phyloP scores from a whole-genome alignment of 306 rosid genomes.

The Nissolia schottii region DNA sequence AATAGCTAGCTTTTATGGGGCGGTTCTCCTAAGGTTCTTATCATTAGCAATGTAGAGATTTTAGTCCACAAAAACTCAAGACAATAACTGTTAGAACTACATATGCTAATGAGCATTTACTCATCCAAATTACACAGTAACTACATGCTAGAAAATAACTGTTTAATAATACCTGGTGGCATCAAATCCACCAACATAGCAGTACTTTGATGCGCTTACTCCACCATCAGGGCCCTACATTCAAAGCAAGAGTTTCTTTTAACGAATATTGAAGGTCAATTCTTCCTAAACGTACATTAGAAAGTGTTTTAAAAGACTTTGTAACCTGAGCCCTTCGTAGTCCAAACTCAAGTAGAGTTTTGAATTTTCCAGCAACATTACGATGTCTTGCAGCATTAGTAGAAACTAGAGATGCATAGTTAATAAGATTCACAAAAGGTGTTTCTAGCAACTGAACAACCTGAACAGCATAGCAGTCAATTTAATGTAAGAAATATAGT shows the following conservation, averaged over 20 bases:
- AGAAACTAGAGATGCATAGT: conserved; percentile 86
- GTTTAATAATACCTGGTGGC: conserved; percentile 76
- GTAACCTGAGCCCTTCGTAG: conserved; percentile 88
- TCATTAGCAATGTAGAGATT: background rate
- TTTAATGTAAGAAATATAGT: conserved; percentile 4
- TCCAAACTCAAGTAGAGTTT: conserved; percentile 92
- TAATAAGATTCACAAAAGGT: conserved; percentile 82
- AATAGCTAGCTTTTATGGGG: too few relatives aligned
- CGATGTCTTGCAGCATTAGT: conserved; percentile 99
- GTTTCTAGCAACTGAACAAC: conserved; percentile 96
- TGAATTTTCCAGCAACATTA: conserved; percentile 92
- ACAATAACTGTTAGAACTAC: background rate
- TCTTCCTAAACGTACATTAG: background rate
- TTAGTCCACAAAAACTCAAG: background rate
- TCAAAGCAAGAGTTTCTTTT: conserved; percentile 23
- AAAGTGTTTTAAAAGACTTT: conserved; percentile 14
- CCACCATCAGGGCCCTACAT: conserved; percentile 99
- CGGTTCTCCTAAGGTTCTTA: too few relatives aligned
- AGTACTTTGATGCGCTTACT: conserved; percentile 88
- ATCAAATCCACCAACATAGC: conserved; percentile 96
- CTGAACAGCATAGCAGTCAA: conserved; percentile 42
- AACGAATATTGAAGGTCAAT: conserved; percentile 5
- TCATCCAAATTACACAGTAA: background rate
- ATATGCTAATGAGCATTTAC: background rate
- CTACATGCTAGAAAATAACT: conserved; percentile 1